Evolutionary conservation across 2,329 filamentous ascomycete genomes (phyloP).

Genomic region (Colletotrichum costaricense): DNA sequence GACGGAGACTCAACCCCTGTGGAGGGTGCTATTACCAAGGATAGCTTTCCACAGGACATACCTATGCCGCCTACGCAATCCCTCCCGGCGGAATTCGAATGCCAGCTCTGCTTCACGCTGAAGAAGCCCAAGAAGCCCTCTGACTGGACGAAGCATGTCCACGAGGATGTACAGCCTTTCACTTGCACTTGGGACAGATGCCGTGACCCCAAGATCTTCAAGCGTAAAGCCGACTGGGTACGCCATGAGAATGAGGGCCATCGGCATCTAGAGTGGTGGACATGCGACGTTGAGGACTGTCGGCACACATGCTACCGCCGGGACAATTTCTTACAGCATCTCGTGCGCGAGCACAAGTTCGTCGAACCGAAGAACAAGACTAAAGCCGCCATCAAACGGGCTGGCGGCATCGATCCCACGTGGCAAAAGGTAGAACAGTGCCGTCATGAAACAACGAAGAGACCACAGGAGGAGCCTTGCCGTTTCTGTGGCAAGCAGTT

Average conservation of each 20-base stretch:
- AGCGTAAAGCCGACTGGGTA: conserved; percentile 96
- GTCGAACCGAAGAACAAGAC: conserved; percentile 83
- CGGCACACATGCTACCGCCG: conserved; percentile 85
- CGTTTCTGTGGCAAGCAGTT: conserved; percentile 87
- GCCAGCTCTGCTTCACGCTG: conserved; percentile 84
- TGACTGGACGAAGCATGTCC: conserved; percentile 96
- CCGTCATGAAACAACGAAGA: conserved; percentile 73
- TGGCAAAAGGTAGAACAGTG: conserved; percentile 85
- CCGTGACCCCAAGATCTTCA: conserved; percentile 89
- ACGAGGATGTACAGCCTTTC: conserved; percentile 93
- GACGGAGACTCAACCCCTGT: conserved; percentile 75
- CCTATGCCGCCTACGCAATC: conserved; percentile 81
- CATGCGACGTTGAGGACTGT: conserved; percentile 84
- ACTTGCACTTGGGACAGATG: conserved; percentile 91
- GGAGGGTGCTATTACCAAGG: conserved; percentile 76
- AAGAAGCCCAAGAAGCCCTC: conserved; percentile 92
- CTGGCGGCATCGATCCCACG: conserved; percentile 69
- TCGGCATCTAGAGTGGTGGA: conserved; percentile 91
- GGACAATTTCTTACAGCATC: conserved; percentile 93
- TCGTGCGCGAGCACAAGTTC: conserved; percentile 91
- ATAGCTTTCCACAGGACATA: conserved; percentile 84
- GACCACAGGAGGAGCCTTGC: conserved; percentile 82
- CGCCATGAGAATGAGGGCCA: conserved; percentile 94
- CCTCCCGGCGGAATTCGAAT: conserved; percentile 90
- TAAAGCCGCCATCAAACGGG: conserved; percentile 73